phyloP scores from a whole-genome alignment of 2,329 filamentous ascomycete species.

The Tolypocladium album region DNA sequence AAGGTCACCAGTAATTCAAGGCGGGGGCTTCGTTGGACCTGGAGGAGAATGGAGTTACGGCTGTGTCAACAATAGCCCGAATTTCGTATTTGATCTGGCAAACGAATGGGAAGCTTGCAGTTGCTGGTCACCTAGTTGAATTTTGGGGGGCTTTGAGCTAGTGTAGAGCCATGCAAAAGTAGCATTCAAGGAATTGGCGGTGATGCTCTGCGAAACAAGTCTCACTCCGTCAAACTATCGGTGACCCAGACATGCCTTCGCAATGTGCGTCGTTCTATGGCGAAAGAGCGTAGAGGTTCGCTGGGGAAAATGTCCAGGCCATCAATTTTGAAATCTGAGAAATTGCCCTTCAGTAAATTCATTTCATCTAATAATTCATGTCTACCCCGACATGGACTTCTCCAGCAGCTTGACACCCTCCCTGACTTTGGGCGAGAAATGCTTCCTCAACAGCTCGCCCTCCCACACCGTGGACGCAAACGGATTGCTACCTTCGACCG shows the following conservation, averaged over 20 bases:
- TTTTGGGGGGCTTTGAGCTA: neutral
- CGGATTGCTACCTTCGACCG: conserved; percentile 79
- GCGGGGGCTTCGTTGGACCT: neutral
- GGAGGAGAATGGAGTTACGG: neutral
- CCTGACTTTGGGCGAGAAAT: conserved; percentile 79
- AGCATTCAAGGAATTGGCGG: neutral
- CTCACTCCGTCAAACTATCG: too few relatives aligned
- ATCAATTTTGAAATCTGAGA: neutral
- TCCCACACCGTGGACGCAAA: conserved; percentile 91
- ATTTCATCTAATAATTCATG: neutral
- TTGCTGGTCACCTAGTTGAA: neutral
- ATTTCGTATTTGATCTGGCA: neutral
- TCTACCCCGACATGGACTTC: conserved; percentile 42
- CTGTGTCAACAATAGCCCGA: neutral
- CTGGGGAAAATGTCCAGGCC: neutral
- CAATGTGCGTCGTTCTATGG: neutral
- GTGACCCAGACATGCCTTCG: neutral
- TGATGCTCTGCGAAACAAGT: neutral
- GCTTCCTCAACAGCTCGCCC: conserved; percentile 71
- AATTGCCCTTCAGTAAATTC: neutral
- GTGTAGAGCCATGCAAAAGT: neutral
- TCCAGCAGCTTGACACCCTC: conserved; percentile 63
- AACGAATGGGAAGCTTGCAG: neutral
- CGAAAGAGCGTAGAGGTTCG: neutral
- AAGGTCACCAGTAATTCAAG: neutral